Evolutionary conservation across 1,284 basidiomycete genomes (phyloP), one percentile per base, ranked within the genome.

Genomic region (Ceratobasidium papillatum): DNA sequence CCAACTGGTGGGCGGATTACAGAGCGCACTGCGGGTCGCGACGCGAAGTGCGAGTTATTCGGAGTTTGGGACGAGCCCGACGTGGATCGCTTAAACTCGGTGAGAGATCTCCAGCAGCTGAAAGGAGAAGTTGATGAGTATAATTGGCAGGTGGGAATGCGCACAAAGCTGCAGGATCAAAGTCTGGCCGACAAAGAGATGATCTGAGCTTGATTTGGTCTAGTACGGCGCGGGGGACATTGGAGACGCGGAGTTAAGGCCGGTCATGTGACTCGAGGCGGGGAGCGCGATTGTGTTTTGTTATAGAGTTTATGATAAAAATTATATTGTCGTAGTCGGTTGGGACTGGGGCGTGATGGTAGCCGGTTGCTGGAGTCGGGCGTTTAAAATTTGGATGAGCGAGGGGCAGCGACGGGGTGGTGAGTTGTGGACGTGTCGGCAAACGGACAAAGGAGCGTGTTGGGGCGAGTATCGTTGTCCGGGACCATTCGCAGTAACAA

Each of bases 61-160:
- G 65, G 65, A 69, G 32, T 69, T 69, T 51, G 32, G 65, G 49
- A n/a, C 36, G 49, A 41, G n/a, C 47, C 65, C 65, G 65, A 69
- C 43, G 61, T 32, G 38, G 61, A 63, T 63, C 58, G 58, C 58
- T 9, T 22, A 38, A 41, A 36, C 58, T 61, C 59, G 38, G 61
- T 7, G 19, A 0, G 52, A 7, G 36, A 25, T n/a, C 52, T n/a
- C 32, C n/a, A 25, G 49, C 25, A 25, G 49, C 38, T 69, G 49
- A 69, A 69, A 69, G 65, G 65, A 69, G 65, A 56, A 56, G 34
- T 2, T 36, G 34, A 30, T 51, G 36, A 8, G n/a, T 9, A n/a
- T 69, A 69, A 69, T 69, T 69, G 49, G 51, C 38, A 56, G 65
- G 49, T 52, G 34, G 65, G 34, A 36, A n/a, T 22, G 19, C 32